These are phyloP conservation scores for Amaranthus palmeri DNA, from an alignment of 148 eudicot species.

Conservation along the genomic window DNA sequence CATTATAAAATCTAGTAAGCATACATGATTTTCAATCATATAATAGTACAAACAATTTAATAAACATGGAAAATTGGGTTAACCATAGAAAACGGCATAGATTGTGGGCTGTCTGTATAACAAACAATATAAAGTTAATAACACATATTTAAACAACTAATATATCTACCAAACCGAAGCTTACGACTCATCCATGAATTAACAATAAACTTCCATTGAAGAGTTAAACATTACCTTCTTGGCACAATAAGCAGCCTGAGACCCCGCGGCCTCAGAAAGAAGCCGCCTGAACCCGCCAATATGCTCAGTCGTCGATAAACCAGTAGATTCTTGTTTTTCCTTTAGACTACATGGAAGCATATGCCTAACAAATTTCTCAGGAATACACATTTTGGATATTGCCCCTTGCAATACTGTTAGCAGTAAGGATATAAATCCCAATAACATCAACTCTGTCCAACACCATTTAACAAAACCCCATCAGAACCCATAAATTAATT, in stretches of 20 bases:
- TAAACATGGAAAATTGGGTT: neutral
- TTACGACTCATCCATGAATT: slow-evolving; percentile 16
- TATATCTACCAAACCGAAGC: neutral
- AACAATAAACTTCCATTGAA: no score
- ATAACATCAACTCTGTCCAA: slow-evolving; percentile 79
- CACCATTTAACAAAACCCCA: slow-evolving; percentile 9
- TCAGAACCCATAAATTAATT: neutral
- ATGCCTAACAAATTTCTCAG: slow-evolving; percentile 27
- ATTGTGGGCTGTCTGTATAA: slow-evolving; percentile 8
- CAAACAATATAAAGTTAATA: neutral
- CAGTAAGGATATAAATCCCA: slow-evolving; percentile 88
- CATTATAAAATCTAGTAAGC: neutral
- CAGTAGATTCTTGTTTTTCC: neutral
- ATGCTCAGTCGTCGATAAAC: neutral
- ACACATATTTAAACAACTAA: neutral
- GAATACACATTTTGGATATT: slow-evolving; percentile 59
- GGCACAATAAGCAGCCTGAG: slow-evolving; percentile 33
- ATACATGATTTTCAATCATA: neutral
- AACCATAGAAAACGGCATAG: slow-evolving; percentile 7
- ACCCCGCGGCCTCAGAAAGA: slow-evolving; percentile 19
- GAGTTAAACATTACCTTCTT: slow-evolving; percentile 19
- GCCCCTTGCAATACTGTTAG: slow-evolving; percentile 66
- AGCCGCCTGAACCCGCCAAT: slow-evolving; percentile 25
- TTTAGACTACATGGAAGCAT: slow-evolving; percentile 59
- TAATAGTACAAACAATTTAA: neutral